A percentile compares a stretch with the other conserved stretches of the same genome.
phyloP scores from a whole-genome alignment of 176 grass and related monocot genomes.

The Cymbopogon citratus region DNA sequence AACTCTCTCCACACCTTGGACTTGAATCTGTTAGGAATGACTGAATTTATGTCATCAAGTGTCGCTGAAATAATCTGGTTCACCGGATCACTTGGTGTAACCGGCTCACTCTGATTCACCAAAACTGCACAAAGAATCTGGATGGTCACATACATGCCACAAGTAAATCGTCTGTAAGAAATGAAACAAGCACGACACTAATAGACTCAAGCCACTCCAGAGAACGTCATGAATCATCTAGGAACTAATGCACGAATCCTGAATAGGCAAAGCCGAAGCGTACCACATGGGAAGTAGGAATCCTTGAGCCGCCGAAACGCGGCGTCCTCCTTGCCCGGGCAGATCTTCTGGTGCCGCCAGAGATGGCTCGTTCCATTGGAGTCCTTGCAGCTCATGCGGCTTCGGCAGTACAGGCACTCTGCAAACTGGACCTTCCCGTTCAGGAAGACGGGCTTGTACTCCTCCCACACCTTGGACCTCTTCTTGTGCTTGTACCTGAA shows the following conservation, averaged over 20 bases:
- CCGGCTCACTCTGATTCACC: constrained; percentile 18
- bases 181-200: neutral
- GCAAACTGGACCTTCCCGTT: constrained; percentile 49
- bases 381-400: constrained; percentile 53
- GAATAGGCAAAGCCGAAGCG: neutral
- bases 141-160: neutral
- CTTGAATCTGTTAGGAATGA: constrained; percentile 48
- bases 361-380: constrained; percentile 56
- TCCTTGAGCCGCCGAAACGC: constrained; percentile 26
- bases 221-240: neutral
- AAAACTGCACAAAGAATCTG: constrained; percentile 22
- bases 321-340: constrained; percentile 23
- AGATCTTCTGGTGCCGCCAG: constrained; percentile 61
- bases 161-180: neutral
- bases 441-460: constrained; percentile 51
- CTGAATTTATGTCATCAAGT: constrained; percentile 17
- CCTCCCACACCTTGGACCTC: constrained; percentile 59
- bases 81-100: constrained; percentile 22
- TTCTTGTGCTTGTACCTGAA: constrained; percentile 55
- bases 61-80: constrained; percentile 21
- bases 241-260: neutral
- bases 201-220: neutral
- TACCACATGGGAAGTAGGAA: constrained; percentile 45
- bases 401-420: constrained; percentile 50
- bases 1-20: constrained; percentile 61